Evolutionary conservation across 306 rosid species (phyloP).

Genomic region (Oemleria cerasiformis): DNA sequence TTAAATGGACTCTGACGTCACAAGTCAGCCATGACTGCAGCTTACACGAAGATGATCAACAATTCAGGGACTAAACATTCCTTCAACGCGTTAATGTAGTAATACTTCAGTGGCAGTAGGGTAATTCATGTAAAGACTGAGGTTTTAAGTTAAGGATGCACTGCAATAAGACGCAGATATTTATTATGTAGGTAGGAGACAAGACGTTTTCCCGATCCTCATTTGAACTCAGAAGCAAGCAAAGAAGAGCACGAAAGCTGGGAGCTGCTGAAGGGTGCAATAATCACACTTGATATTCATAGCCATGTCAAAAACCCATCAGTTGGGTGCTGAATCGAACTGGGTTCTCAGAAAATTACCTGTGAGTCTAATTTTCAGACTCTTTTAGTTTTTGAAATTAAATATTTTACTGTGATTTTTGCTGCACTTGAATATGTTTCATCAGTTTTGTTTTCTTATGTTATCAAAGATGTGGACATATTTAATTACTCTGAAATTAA

Average conservation of each 20-base stretch:
- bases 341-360: constrained; percentile 21
- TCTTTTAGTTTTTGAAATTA: constrained; percentile 21
- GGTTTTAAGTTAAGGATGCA: constrained; percentile 17
- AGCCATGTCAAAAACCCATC: constrained; percentile 15
- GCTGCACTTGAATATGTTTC: constrained; percentile 11
- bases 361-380: constrained; percentile 4
- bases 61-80: background rate
- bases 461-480: background rate
- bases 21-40: background rate
- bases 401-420: constrained; percentile 15
- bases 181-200: constrained; percentile 1
- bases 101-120: constrained; percentile 12
- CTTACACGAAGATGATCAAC: background rate
- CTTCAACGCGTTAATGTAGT: background rate
- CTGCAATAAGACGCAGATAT: constrained; percentile 6
- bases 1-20: background rate
- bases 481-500: too few relatives aligned
- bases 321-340: constrained; percentile 17
- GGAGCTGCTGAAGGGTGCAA: background rate
- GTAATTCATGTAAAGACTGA: constrained; percentile 22
- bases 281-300: background rate
- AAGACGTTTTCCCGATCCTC: constrained; percentile 9
- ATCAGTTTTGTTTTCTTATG: constrained; percentile 8
- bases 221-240: constrained; percentile 11
- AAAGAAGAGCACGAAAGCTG: constrained; percentile 21